Base-by-base conservation (phyloP, 306 rosid species). In the Erythrophleum fordii region DNA sequence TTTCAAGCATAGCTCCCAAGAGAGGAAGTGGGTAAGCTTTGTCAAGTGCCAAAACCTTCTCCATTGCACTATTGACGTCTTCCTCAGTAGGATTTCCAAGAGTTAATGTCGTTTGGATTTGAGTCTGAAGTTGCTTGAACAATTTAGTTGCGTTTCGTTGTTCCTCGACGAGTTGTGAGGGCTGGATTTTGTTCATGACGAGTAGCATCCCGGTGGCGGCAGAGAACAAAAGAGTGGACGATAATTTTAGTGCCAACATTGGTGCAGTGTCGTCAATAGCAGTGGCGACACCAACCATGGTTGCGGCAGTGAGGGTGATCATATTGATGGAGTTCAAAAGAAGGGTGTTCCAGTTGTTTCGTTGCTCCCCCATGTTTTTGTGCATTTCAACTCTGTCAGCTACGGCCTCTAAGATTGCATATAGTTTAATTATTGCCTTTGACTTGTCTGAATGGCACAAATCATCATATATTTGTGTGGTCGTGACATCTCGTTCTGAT, bases 241-340 rank as follows among this genome's bases (percentile, higher is more conserved):
- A 86, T 3, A 90, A 52, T 12, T 86, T 89, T 10, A 91, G 13
- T 41, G 84, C 34, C 34, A 37, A 37, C 41, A 37, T 6, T 5
- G 35, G 23, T 1, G 59, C 76, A 16, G 48, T 66, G 8, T 42
- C 46, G 11, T 44, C 80, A 49, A 11, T 49, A 0, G 73, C 28
- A 20, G 90, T 77, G 0, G 88, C 91, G n/a, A 87, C 49, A 25
- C 85, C 91, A 0, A 88, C 73, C 75, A 90, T 70, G 46, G 88
- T 49, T 5, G 97, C n/a, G 23, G 94, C 92, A 0, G 92, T 67
- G 65, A 92, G 97, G 92, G 46, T 92, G 11, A 92, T 84, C 85
- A 82, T 82, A 48, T 92, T 92, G 73, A 87, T 80, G 77, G 92
- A 84, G 71, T 87, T 88, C 0, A 90, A 22, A 1, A 87, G 76